Conservation (phyloP, 768 basidiomycete species). For the Sistotremastrum niveocremeum region DNA sequence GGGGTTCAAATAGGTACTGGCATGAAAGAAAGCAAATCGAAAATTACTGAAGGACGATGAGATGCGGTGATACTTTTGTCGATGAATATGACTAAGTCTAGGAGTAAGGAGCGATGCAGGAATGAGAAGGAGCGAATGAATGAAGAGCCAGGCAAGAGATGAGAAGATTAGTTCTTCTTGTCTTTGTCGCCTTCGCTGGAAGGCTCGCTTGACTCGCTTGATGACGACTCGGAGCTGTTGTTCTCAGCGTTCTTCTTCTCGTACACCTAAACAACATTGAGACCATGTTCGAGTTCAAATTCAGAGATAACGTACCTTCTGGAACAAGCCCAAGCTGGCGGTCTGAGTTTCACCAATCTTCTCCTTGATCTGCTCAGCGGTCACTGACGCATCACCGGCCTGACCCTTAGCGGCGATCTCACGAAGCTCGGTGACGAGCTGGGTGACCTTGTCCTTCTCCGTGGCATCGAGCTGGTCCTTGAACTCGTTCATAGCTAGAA, state of each 20-base stretch:
- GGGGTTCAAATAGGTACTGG: too few species aligned
- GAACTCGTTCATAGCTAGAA: constrained; percentile 85
- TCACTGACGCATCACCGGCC: constrained; percentile 65
- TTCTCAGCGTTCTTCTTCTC: constrained; percentile 82
- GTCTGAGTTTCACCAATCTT: constrained; percentile 91
- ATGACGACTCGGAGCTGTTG: constrained; percentile 19
- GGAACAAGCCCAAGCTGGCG: constrained; percentile 93
- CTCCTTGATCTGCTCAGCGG: constrained; percentile 77
- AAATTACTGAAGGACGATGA: too few species aligned
- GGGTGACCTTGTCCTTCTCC: constrained; percentile 90
- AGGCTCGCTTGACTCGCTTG: too few species aligned
- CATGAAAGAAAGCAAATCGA: too few species aligned
- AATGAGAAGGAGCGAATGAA: too few species aligned
- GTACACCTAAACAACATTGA: constrained; percentile 37
- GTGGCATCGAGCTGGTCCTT: constrained; percentile 87
- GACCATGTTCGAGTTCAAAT: neutral
- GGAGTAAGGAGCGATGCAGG: too few species aligned
- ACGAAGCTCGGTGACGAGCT: constrained; percentile 75
- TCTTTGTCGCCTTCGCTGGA: too few species aligned
- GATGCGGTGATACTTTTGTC: too few species aligned
- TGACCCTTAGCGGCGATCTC: constrained; percentile 86
- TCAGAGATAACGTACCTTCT: constrained; percentile 42
- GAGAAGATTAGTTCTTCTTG: too few species aligned
- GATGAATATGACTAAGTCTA: too few species aligned
- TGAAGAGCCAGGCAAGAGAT: too few species aligned